Evolutionary conservation across 2,329 filamentous ascomycete species (phyloP).

Genomic region (Ophioceras dolichostomum): DNA sequence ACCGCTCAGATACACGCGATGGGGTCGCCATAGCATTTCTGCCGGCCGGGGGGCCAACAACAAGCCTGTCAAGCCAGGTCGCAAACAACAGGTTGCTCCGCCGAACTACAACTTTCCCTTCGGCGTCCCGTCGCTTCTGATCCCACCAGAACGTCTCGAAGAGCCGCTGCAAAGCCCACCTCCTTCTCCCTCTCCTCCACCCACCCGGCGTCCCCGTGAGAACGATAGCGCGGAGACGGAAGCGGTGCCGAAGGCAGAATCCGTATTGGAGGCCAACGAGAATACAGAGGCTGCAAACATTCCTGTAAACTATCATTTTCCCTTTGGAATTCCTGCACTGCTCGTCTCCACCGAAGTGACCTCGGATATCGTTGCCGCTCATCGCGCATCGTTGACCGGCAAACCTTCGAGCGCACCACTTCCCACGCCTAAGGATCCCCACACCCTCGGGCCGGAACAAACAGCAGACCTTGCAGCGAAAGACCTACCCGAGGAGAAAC

Average conservation of each 20-base stretch:
- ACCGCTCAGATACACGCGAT: slow-evolving; percentile 23
- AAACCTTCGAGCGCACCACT: too few species aligned
- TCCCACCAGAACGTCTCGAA: slow-evolving; percentile 3
- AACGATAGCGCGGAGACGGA: too few species aligned
- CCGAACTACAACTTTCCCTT: slow-evolving; percentile 10
- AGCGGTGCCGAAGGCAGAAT: too few species aligned
- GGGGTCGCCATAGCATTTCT: slow-evolving; percentile 23
- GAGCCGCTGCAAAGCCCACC: not conserved
- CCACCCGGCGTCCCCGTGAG: not conserved
- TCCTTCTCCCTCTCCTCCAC: not conserved
- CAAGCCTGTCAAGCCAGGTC: not conserved
- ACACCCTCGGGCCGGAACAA: too few species aligned
- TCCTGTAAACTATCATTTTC: slow-evolving; percentile 2
- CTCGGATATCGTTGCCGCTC: too few species aligned
- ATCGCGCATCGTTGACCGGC: too few species aligned
- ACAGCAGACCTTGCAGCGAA: too few species aligned
- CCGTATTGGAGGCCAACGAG: too few species aligned
- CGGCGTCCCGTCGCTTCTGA: slow-evolving; percentile 8
- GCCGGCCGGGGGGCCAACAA: slow-evolving; percentile 27
- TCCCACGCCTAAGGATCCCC: too few species aligned
- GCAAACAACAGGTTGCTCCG: not conserved
- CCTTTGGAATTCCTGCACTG: slow-evolving; percentile 1
- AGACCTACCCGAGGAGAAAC: too few species aligned
- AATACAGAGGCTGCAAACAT: too few species aligned
- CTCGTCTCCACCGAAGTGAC: too few species aligned